These are phyloP conservation scores for Xylariaceae sp. DNA, from an alignment of 2,329 filamentous ascomycete species.

Conservation along the genomic window DNA sequence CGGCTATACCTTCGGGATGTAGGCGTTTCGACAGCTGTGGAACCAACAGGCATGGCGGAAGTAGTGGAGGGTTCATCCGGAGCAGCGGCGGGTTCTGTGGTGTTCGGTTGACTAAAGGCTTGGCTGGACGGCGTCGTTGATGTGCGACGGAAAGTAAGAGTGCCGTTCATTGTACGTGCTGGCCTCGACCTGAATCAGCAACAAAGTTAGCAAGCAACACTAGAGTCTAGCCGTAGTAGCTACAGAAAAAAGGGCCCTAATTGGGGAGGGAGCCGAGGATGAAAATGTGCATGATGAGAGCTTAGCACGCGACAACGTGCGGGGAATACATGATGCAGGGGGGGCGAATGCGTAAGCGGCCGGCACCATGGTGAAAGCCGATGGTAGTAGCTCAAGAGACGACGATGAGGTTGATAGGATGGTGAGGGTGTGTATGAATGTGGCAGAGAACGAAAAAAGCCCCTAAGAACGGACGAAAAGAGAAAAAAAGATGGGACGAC, in stretches of 20 bases:
- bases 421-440: background rate
- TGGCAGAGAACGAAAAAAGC: no score
- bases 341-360: background rate
- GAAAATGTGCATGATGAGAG: slow-evolving; percentile 7
- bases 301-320: slow-evolving; percentile 2
- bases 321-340: slow-evolving; percentile 4
- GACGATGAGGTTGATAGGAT: background rate
- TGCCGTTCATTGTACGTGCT: slow-evolving; percentile 55
- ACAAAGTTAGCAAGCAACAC: slow-evolving; percentile 5
- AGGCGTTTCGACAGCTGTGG: slow-evolving; percentile 42
- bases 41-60: slow-evolving; percentile 54
- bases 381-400: background rate
- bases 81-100: slow-evolving; percentile 24
- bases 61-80: slow-evolving; percentile 44
- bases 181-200: slow-evolving; percentile 47
- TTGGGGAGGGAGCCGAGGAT: background rate
- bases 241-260: background rate
- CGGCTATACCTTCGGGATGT: slow-evolving; percentile 64
- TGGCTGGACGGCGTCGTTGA: slow-evolving; percentile 50
- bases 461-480: no score
- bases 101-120: slow-evolving; percentile 37
- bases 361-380: background rate
- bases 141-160: slow-evolving; percentile 58
- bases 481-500: background rate
- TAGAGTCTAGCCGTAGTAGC: background rate